Base-by-base conservation (phyloP, 352 stramenopile genomes). In the Peronosclerospora sorghi region DNA sequence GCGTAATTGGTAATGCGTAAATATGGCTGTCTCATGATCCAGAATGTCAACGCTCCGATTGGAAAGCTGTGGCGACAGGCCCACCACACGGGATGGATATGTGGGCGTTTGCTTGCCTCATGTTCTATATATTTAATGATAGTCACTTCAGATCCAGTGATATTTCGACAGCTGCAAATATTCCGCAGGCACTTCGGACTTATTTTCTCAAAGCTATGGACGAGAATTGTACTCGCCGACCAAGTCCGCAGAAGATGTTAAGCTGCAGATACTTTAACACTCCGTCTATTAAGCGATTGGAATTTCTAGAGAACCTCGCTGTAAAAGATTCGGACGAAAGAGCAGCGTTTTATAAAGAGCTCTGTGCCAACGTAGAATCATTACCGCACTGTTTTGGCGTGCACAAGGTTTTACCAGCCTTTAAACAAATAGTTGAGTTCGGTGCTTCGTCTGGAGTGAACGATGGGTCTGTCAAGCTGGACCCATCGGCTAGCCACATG, bases 311-410 rank as follows among this genome's bases (percentile, higher is more conserved):
- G 54, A 94, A 97, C 58, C 66, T 97, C 20, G 68, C 81, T 5
- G 68, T 97, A 28, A 97, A 97, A 62, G 89, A 84, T 0, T 72
- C 88, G 0, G 88, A 97, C 37, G 85, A 97, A 53, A 96, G 97
- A 48, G 83, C 95, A 27, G 70, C 73, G 23, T 97, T 97, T 52
- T 96, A 96, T 69, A 94, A 97, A 67, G 89, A 94, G 36, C 65
- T 98, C 14, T 64, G 72, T 23, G 64, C 71, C n/a, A 73, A 84
- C 34, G 23, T 92, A 21, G 46, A 68, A 10, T 68, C 69, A 10
- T 44, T 95, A 32, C 83, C 83, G 6, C 60, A 65, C 24, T 65
- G 59, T 8, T 89, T 86, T 59, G 78, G 73, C n/a, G 59, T 91
- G 20, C 62, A 88, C 68, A 95, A 95, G 52, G 83, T 95, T 26